Evolutionary conservation across 495 filamentous ascomycete species (phyloP).

Genomic region (Hypoxylon cercidicola): DNA sequence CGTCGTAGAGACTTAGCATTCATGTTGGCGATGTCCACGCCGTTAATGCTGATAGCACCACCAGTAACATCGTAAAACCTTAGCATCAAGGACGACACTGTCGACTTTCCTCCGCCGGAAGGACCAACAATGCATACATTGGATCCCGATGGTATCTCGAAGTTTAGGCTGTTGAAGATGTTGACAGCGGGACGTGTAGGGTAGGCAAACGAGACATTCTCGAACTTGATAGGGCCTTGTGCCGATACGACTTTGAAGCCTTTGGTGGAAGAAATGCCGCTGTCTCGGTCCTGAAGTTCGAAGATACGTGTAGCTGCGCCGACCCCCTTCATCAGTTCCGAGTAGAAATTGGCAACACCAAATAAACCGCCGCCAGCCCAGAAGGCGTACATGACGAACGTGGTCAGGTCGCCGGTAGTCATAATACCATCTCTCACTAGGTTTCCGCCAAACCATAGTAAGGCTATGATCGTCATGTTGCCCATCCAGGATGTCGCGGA

Average conservation of each 20-base stretch:
- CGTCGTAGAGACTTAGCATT: slow-evolving; percentile 95
- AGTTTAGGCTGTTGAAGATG: slow-evolving; percentile 90
- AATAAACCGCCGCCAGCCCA: slow-evolving; percentile 93
- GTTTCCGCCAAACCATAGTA: slow-evolving; percentile 89
- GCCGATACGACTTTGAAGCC: slow-evolving; percentile 81
- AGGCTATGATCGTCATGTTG: slow-evolving; percentile 93
- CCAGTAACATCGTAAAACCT: slow-evolving; percentile 87
- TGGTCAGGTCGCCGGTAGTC: slow-evolving; percentile 91
- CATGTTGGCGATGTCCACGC: slow-evolving; percentile 82
- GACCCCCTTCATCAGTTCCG: slow-evolving; percentile 98
- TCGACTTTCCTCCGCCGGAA: slow-evolving; percentile 93
- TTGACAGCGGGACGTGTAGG: slow-evolving; percentile 88
- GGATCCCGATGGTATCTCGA: slow-evolving; percentile 88
- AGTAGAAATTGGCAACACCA: slow-evolving; percentile 94
- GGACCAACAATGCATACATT: slow-evolving; percentile 98
- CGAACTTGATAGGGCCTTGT: slow-evolving; percentile 86
- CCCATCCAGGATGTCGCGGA: slow-evolving; percentile 87
- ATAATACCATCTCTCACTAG: slow-evolving; percentile 89
- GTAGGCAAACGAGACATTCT: slow-evolving; percentile 86
- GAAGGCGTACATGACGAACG: slow-evolving; percentile 97
- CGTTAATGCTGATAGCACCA: slow-evolving; percentile 85
- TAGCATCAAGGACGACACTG: slow-evolving; percentile 86
- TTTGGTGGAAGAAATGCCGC: slow-evolving; percentile 83
- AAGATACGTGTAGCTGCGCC: slow-evolving; percentile 95
- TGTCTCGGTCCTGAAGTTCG: slow-evolving; percentile 92